Evolutionary conservation across 2,329 filamentous ascomycete species (phyloP).

Genomic region (Aspergillus calidoustus): DNA sequence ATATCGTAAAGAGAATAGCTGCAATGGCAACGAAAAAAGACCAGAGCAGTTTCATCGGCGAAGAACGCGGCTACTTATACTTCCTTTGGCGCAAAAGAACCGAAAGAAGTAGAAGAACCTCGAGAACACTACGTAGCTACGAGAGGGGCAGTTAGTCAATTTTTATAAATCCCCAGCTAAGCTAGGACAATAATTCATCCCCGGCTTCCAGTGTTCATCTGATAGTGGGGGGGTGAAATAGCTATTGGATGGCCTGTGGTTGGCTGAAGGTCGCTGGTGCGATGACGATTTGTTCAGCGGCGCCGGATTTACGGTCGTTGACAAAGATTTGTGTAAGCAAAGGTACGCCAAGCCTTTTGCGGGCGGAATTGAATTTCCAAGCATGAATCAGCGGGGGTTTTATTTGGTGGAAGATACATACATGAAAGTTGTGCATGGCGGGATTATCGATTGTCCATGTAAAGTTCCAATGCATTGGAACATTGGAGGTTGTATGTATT

Average conservation of each 20-base stretch:
- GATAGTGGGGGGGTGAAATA: neutral
- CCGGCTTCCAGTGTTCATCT: neutral
- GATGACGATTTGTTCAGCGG: constrained; percentile 3
- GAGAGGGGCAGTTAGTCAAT: constrained; percentile 31
- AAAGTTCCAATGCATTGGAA: too few relatives aligned
- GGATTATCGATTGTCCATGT: too few relatives aligned
- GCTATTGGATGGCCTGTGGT: neutral
- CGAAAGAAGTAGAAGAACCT: constrained; percentile 30
- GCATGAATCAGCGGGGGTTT: constrained; percentile 7
- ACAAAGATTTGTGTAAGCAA: constrained; percentile 38
- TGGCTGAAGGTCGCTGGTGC: neutral
- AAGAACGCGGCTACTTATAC: constrained; percentile 37
- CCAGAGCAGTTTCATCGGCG: constrained; percentile 42
- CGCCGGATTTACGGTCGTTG: constrained; percentile 10
- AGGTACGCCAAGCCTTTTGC: neutral
- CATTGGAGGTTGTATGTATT: neutral
- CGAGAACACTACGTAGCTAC: neutral
- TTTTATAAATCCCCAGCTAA: constrained; percentile 24
- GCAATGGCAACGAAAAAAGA: constrained; percentile 44
- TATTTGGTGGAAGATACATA: neutral
- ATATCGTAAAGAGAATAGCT: constrained; percentile 33
- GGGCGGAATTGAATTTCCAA: neutral
- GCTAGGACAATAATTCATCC: neutral
- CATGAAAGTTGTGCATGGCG: neutral
- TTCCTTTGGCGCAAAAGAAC: neutral